Evolutionary conservation across 371 early-diverging fungal species (phyloP), one percentile per base, ranked within the genome.

Genomic region (Lichtheimia ornata): DNA sequence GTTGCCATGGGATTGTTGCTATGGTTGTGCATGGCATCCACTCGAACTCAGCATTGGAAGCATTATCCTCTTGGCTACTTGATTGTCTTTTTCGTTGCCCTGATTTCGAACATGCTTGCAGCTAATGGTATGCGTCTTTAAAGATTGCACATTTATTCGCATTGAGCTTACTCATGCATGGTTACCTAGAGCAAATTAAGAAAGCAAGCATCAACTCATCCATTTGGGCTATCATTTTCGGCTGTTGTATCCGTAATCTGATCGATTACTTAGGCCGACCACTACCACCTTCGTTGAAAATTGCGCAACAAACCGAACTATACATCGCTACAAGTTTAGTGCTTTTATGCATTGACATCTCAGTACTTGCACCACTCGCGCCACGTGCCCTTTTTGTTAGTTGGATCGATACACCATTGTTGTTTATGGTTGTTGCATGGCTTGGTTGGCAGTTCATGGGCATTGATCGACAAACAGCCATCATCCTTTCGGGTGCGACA

Each of bases 181-280:
- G 0, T 7, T 22, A 5, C 30, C 17, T 57, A 56, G 53, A 42
- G 9, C 42, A 41, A 7, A 27, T 57, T n/a, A 50, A 41, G 30
- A 65, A 64, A 6, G 84, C 82, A 6, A 80, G 82, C 56, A 64
- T 86, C 50, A 83, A 83, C 14, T 84, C 81, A 52, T 84, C 87
- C 14, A 84, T 86, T 22, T 86, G 87, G 87, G 87, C 85, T 18
- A 84, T 86, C 53, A 67, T 84, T 11, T 72, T 86, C 56, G 87
- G 87, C 0, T 79, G 79, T 7, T 28, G 73, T 22, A 53, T 84
- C 11, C 80, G 84, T 24, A 84, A 82, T 60, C 58, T 65, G 11
- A 61, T 84, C 41, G 73, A 77, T 0, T 60, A 65, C n/a, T 56
- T 62, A 12, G 72, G 77, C 24, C 69, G 69, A 20, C 71, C 72